phyloP scores from a whole-genome alignment of 495 filamentous ascomycete species.

The Penicillium egyptiacum region DNA sequence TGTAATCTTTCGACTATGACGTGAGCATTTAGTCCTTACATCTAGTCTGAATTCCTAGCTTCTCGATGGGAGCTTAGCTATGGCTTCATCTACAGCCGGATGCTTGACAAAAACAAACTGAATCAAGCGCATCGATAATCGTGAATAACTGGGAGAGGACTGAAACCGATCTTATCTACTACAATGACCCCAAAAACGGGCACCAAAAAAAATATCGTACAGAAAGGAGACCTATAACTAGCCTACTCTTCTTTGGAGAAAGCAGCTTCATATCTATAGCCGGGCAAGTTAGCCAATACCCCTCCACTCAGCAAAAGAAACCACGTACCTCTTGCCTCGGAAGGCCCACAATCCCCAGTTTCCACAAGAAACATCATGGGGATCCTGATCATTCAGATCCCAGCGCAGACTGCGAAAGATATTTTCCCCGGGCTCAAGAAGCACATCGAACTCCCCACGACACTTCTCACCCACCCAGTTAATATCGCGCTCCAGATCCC shows the following conservation, averaged over 20 bases:
- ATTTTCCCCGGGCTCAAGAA: constrained; percentile 92
- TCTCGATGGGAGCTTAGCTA: neutral
- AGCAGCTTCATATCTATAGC: constrained; percentile 44
- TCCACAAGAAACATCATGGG: constrained; percentile 88
- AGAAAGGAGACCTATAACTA: constrained; percentile 13
- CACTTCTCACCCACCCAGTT: constrained; percentile 83
- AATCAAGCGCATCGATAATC: neutral
- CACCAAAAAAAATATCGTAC: constrained; percentile 26
- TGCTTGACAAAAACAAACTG: neutral
- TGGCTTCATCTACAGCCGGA: neutral
- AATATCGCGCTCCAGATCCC: constrained; percentile 88
- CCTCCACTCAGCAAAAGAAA: constrained; percentile 8
- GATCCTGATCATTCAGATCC: constrained; percentile 96
- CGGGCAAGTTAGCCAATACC: constrained; percentile 10
- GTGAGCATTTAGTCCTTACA: neutral
- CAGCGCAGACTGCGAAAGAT: constrained; percentile 90
- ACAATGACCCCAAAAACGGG: constrained; percentile 5
- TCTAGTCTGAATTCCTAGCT: neutral
- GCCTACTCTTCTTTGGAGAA: constrained; percentile 25
- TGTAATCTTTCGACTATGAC: neutral
- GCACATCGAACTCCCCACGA: constrained; percentile 83
- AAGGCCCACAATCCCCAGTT: constrained; percentile 98
- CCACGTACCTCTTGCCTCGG: constrained; percentile 87
- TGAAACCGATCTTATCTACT: constrained; percentile 16
- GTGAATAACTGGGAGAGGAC: constrained; percentile 12